These are phyloP conservation scores for Aspergillus fumigatus DNA, from an alignment of 2,329 filamentous ascomycete genomes.

Conservation along the genomic window DNA sequence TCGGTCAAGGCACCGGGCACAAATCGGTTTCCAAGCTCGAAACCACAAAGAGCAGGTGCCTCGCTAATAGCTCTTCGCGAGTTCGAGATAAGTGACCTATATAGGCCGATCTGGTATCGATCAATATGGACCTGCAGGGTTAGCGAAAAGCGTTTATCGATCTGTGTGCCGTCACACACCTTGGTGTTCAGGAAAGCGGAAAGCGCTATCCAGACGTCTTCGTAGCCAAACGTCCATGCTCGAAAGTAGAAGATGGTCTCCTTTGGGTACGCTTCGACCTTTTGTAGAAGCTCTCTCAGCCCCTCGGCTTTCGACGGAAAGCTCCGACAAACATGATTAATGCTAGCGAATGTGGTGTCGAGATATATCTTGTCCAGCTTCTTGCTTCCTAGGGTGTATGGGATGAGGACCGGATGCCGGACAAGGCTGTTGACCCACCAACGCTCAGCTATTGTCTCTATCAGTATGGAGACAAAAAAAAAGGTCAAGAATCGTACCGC, in stretches of 20 bases:
- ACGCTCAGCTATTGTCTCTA: slow-evolving; percentile 53
- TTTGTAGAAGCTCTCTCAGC: slow-evolving; percentile 65
- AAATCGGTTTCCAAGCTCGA: slow-evolving; percentile 65
- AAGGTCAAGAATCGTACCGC: slow-evolving; percentile 43
- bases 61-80: slow-evolving; percentile 49
- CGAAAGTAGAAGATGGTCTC: slow-evolving; percentile 80
- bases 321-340: slow-evolving; percentile 43
- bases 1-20: slow-evolving; percentile 69
- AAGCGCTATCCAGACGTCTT: slow-evolving; percentile 84
- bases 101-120: slow-evolving; percentile 71
- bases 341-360: slow-evolving; percentile 72
- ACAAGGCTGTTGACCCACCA: slow-evolving; percentile 78
- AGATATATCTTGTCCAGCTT: slow-evolving; percentile 78
- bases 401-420: slow-evolving; percentile 67
- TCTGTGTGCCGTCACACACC: slow-evolving; percentile 35
- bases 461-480: not conserved
- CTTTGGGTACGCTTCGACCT: slow-evolving; percentile 62
- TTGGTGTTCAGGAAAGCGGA: slow-evolving; percentile 63
- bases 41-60: slow-evolving; percentile 66
- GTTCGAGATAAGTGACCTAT: slow-evolving; percentile 55
- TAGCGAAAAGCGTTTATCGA: not conserved
- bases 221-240: slow-evolving; percentile 89
- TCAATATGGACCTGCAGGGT: slow-evolving; percentile 68
- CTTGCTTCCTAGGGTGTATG: slow-evolving; percentile 65
- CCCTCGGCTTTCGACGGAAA: slow-evolving; percentile 70